Evolutionary conservation across 2,329 filamentous ascomycete genomes (phyloP).

Genomic region (Paraphoma sp.): DNA sequence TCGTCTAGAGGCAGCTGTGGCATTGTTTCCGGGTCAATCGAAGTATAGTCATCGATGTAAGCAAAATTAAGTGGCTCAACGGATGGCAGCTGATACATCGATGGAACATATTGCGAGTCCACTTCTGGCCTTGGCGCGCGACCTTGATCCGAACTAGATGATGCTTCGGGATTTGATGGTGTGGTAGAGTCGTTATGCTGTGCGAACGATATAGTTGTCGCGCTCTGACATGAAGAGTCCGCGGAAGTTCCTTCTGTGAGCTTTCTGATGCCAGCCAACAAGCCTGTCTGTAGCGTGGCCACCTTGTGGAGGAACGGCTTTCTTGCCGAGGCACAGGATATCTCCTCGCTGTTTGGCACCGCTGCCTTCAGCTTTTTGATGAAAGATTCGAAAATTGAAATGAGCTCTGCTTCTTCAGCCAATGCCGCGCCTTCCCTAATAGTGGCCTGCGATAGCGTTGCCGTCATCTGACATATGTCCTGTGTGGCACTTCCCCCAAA

Average conservation of each 20-base stretch:
- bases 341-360: neutral
- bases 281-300: neutral
- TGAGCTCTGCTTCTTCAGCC: constrained; percentile 1
- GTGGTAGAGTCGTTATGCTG: neutral
- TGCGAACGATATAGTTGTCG: neutral
- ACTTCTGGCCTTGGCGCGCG: too few relatives aligned
- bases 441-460: neutral
- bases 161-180: neutral
- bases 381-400: constrained; percentile 1
- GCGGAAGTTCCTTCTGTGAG: neutral
- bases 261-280: neutral
- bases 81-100: neutral
- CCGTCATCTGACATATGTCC: constrained; percentile 2
- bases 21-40: neutral
- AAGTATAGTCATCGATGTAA: neutral
- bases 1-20: neutral
- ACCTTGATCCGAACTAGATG: too few relatives aligned
- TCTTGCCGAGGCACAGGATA: neutral
- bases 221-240: neutral
- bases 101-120: neutral
- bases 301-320: constrained; percentile 10
- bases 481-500: neutral
- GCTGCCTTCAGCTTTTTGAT: constrained; percentile 1
- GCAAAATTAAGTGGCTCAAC: neutral
- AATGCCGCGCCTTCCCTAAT: neutral